Conservation (phyloP, 257 asterid species). For the Salvia hispanica region DNA sequence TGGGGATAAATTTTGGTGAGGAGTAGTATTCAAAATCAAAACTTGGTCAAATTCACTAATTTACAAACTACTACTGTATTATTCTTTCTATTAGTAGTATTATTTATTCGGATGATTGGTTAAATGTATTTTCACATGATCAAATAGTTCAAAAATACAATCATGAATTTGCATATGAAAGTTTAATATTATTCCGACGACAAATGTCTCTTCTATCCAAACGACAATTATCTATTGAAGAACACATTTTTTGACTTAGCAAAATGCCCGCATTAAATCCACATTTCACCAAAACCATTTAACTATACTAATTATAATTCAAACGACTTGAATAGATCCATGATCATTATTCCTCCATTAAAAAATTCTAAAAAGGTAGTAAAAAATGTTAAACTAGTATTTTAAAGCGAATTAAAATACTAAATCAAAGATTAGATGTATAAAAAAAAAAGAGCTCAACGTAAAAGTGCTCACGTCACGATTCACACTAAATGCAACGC, state of each 20-base stretch:
- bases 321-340: neutral
- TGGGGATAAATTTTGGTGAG: too few relatives aligned
- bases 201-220: neutral
- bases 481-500: slow-evolving; percentile 3
- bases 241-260: slow-evolving; percentile 29
- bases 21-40: too few relatives aligned
- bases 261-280: neutral
- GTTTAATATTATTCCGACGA: too few relatives aligned
- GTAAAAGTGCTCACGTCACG: slow-evolving; percentile 3
- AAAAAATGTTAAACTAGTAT: too few relatives aligned
- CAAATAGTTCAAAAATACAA: neutral
- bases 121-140: too few relatives aligned
- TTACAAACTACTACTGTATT: too few relatives aligned
- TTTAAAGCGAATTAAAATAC: neutral
- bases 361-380: too few relatives aligned
- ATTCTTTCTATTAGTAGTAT: too few relatives aligned
- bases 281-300: neutral
- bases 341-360: neutral
- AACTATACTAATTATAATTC: neutral
- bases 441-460: neutral
- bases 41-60: too few relatives aligned
- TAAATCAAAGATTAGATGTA: neutral
- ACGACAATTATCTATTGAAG: neutral
- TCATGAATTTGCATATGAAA: neutral
- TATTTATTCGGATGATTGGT: too few relatives aligned